A percentile compares a stretch with the other conserved stretches of the same genome.
These are phyloP conservation scores for Circinella minor DNA, from an alignment of 371 early-diverging fungal genomes.

Conservation along the genomic window DNA sequence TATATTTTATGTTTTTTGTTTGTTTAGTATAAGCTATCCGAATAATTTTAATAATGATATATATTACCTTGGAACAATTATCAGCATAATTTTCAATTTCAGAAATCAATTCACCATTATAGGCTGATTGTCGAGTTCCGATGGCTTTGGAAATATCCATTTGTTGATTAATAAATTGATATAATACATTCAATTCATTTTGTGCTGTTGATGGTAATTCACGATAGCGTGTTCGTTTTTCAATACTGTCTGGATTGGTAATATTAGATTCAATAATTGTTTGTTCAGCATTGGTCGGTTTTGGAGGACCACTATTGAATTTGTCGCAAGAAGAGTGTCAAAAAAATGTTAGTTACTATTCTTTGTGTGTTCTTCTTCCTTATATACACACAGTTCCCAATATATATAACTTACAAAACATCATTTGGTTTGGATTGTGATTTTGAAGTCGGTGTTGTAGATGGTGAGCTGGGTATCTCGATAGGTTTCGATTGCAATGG, in stretches of 20 bases:
- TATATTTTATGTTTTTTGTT: not conserved
- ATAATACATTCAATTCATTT: slow-evolving; percentile 10
- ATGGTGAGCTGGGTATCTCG: slow-evolving; percentile 8
- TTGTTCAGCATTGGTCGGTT: slow-evolving; percentile 17
- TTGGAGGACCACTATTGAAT: slow-evolving; percentile 16
- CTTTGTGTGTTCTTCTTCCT: no score
- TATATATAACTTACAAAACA: slow-evolving; percentile 10
- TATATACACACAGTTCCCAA: no score
- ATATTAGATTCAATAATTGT: slow-evolving; percentile 23
- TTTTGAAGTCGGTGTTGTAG: not conserved
- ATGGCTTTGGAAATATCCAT: slow-evolving; percentile 13
- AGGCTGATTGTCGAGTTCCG: slow-evolving; percentile 15
- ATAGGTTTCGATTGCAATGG: slow-evolving; percentile 11
- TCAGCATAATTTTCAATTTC: slow-evolving; percentile 7
- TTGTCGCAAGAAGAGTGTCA: no score
- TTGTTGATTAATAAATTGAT: slow-evolving; percentile 19
- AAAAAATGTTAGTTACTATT: no score
- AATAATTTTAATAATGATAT: not conserved
- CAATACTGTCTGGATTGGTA: slow-evolving; percentile 17
- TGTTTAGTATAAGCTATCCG: no score
- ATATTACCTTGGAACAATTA: not conserved
- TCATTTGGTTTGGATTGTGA: slow-evolving; percentile 15
- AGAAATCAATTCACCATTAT: slow-evolving; percentile 17
- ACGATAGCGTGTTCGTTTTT: slow-evolving; percentile 19
- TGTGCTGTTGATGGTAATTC: slow-evolving; percentile 20